Evolutionary conservation across 345 rosid species (phyloP).

Genomic region (Syzygium aromaticum): DNA sequence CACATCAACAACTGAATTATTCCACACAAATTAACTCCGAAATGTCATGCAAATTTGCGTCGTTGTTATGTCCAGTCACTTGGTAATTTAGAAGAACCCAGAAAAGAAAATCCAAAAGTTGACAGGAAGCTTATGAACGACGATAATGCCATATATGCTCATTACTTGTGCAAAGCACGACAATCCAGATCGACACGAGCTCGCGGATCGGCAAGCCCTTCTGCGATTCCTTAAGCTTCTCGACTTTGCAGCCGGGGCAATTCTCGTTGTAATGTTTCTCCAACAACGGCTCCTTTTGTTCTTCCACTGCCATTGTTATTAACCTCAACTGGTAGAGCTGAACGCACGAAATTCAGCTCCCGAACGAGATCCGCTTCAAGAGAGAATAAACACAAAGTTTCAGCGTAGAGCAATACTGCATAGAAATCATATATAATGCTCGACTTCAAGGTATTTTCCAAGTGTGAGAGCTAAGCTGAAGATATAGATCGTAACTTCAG

Average conservation of each 20-base stretch:
- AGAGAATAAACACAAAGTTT: not conserved
- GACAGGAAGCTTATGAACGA: not conserved
- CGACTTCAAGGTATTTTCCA: not conserved
- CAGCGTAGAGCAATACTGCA: not conserved
- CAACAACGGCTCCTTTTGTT: constrained; percentile 32
- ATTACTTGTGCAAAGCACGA: constrained; percentile 64
- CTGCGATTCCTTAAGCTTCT: constrained; percentile 37
- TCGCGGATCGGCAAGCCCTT: constrained; percentile 54
- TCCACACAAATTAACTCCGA: not conserved
- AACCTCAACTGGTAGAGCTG: not conserved
- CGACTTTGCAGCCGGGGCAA: constrained; percentile 83
- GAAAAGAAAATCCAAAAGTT: not conserved
- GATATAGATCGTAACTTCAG: not conserved
- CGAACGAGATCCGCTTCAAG: not conserved
- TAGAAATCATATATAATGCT: not conserved
- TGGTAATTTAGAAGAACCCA: not conserved
- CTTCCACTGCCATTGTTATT: not conserved
- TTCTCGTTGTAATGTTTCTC: constrained; percentile 47
- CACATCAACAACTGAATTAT: not conserved
- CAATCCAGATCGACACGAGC: constrained; percentile 56
- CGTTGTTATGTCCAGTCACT: not conserved
- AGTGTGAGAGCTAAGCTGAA: not conserved
- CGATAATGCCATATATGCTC: not conserved
- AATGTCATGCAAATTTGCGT: not conserved
- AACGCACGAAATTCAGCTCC: not conserved